Base-by-base conservation (phyloP, 2,329 filamentous ascomycete genomes). In the Paecilomyces sp. region DNA sequence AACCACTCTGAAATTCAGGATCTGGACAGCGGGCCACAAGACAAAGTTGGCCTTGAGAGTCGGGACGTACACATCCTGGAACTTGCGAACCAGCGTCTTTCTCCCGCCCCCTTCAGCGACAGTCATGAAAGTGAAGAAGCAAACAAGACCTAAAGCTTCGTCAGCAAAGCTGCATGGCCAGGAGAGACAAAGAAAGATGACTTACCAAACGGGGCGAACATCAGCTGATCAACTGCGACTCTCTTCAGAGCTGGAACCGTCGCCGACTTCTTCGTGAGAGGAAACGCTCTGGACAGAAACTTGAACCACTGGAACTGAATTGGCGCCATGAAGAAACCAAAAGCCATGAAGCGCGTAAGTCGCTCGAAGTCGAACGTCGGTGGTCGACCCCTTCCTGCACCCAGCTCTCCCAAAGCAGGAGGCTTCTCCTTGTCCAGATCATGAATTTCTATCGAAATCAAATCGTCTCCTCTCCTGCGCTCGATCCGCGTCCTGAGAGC, bases 101-200 rank as follows among this genome's bases (percentile, higher is more conserved):
- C 85, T 86, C 33, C 92, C 91, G 60, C 94, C 94, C 28, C 94
- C 94, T 77, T 99, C 94, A 12, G 93, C 90, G 15, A 97, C 77
- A 0, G 94, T 97, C 93, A 99, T 97, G 76, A 88, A 93, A 0
- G 90, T 92, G 75, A 97, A 99, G 81, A 99, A 99, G 66, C 85
- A 83, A 13, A 84, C 90, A 59, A 99, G 84, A 78, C 90, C 84
- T 86, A 64, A 13, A 54, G 30, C 18, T 13, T 47, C 7, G 9
- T 62, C 58, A 64, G 63, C 57, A 28, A 63, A 36, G 57, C 50
- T 63, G 56, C 61, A 59, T 12, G 31, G 28, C 56, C 47, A 24
- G 13, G 30, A 12, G 25, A 28, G 18, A 54, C 15, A 41, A 25
- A 57, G 15, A 12, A 18, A 55, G 41, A 50, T 13, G 28, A 71